Evolutionary conservation across 2,329 filamentous ascomycete species (phyloP), one percentile per base, ranked within the genome.

Genomic region (Aphanocladium album): DNA sequence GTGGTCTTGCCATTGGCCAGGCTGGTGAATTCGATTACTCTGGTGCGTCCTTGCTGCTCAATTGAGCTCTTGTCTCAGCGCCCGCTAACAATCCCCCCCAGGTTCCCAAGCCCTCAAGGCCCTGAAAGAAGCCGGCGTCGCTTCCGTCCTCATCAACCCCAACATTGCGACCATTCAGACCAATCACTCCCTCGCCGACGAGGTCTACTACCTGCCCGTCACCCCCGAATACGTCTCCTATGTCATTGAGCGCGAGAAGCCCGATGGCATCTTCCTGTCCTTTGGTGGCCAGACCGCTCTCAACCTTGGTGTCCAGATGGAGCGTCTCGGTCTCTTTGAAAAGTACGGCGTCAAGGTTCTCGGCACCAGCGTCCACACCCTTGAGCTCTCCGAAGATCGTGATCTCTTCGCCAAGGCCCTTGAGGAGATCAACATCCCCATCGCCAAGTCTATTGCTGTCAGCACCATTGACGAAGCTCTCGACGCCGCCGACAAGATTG

Each of bases 131-230:
- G 93, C 93, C 65, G 91, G 91, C 63, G 90, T 98, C 63, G 79
- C 88, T 67, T 96, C 93, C 11, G 90, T 98, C 60, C 86, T 98
- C 66, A 93, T 98, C 75, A 98, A 98, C 79, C 93, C 93, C 70
- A 98, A 98, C 76, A 98, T 98, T 74, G 93, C 93, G 63, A 98
- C 95, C 62, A 98, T 98, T 72, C 93, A 98, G 79, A 98, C 93
- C 69, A 92, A 96, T 75, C 93, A 98, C 82, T 88, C 89, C 71
- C 89, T 98, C 73, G 92, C 92, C 71, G 93, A 98, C 73, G 93
- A 98, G 79, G 90, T 98, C 71, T 98, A 98, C 83, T 98, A 97
- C 78, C 88, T 98, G 41, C 95, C 95, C 60, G 93, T 99, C 70
- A 99, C 95, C 19, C 90, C 93, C 65, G 93, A 98, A 83, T 99